Base-by-base conservation (phyloP, 148 eudicot species). In the Rheum nobile region DNA sequence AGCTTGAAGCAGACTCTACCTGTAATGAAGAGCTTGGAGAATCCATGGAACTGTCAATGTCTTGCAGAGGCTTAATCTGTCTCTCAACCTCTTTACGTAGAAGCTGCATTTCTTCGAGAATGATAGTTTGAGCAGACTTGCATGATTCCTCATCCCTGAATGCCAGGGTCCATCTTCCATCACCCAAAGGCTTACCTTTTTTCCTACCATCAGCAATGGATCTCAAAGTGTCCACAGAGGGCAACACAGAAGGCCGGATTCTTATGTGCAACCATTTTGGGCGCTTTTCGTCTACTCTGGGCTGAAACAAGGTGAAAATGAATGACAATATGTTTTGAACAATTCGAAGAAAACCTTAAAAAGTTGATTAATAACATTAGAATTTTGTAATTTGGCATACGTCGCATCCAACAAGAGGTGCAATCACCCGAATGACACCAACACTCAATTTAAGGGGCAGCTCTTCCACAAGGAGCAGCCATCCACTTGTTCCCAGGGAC, bases 131-230 rank as follows among this genome's bases (percentile, higher is more conserved):
- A 34, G 99, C 99, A 52, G 84, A 71, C 75, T 87, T 84, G 84
- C 97, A 91, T 52, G 88, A 81, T 74, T 77, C 87, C 63, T 83
- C 90, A 61, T 95, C 99, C 67, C 86, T 83, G 84, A 95, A 95
- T 76, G 99, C 99, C 71, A 95, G 84, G 38, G 97, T 95, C 99
- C 99, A 95, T 59, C 93, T 85, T 75, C 99, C 99, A 79, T 95
- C 99, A 68, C 88, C 96, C 82, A 91, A 76, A 70, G 86, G 76
- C 76, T 81, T 88, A 16, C 89, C 67, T 77, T 88, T 95, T 0
- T 72, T 72, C 82, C 77, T 88, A 34, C 84, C 83, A 37, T 78
- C 72, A 37, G 85, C 72, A 35, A 83, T 72, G 69, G 72, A 67
- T 78, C 81, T 87, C 14, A 77, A 59, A 68, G 85, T 59, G 71